Evolutionary conservation across 2,329 filamentous ascomycete species (phyloP).

Genomic region (Beauveria sp.): DNA sequence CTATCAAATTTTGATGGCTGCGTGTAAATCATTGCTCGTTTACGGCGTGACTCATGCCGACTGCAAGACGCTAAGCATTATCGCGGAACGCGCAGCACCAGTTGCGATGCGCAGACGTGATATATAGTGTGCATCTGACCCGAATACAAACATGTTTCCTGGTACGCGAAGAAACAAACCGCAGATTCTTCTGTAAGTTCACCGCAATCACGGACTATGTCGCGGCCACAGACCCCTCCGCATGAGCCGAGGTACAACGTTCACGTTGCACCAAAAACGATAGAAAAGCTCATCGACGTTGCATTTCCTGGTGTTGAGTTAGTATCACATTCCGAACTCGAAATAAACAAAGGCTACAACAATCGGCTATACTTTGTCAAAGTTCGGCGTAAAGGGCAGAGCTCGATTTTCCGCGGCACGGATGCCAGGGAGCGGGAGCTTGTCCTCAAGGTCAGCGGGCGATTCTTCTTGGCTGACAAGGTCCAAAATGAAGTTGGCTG

Average conservation of each 20-base stretch:
- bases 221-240: conserved; percentile 14
- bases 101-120: background rate
- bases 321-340: conserved; percentile 9
- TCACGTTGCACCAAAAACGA: conserved; percentile 9
- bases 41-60: background rate
- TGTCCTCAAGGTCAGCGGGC: conserved; percentile 18
- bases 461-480: conserved; percentile 17
- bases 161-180: too few species aligned
- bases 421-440: conserved; percentile 1
- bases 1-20: background rate
- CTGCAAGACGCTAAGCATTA: background rate
- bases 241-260: conserved; percentile 17
- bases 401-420: conserved; percentile 3
- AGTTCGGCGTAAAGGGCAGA: background rate
- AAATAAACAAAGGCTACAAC: conserved; percentile 16
- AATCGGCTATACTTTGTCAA: conserved; percentile 18
- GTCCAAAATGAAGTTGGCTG: conserved; percentile 18
- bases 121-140: background rate
- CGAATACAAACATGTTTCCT: too few species aligned
- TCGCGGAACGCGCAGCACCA: background rate
- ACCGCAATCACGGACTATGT: background rate
- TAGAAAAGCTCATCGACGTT: conserved; percentile 9
- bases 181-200: background rate
- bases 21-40: background rate
- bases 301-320: conserved; percentile 13